phyloP scores from a whole-genome alignment of 148 eudicot species.

The Simmondsia chinensis region DNA sequence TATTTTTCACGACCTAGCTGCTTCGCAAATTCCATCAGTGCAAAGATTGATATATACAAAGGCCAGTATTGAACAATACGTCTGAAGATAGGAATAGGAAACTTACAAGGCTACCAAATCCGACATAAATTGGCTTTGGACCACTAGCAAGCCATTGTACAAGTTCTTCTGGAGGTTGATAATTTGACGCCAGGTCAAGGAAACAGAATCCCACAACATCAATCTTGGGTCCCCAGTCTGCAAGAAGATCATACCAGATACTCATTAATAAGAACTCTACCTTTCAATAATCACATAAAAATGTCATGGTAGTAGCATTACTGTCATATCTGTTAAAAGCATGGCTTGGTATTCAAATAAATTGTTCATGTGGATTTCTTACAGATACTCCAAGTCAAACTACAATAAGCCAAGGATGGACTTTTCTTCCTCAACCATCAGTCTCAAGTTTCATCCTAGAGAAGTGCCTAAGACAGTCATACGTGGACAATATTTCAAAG shows the following conservation, averaged over 20 bases:
- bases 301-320: no score
- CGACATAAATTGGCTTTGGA: slow-evolving; percentile 73
- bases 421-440: no score
- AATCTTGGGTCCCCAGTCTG: slow-evolving; percentile 95
- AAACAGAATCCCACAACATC: slow-evolving; percentile 95
- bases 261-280: neutral
- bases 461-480: no score
- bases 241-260: slow-evolving; percentile 8
- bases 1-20: no score
- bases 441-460: no score
- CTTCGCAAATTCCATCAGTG: neutral
- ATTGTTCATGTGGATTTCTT: no score
- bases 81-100: neutral
- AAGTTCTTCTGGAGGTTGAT: slow-evolving; percentile 73
- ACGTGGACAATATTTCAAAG: no score
- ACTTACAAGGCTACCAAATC: slow-evolving; percentile 95
- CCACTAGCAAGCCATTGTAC: slow-evolving; percentile 63
- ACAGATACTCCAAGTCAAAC: no score
- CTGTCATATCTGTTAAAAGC: no score
- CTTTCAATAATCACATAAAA: neutral
- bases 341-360: no score
- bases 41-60: neutral
- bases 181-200: slow-evolving; percentile 80
- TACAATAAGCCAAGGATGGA: no score
- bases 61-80: neutral